A percentile compares a stretch with the other conserved stretches of the same genome.
These are phyloP conservation scores for Aureobasidium melanogenum DNA, from an alignment of 2,329 filamentous ascomycete species.

Conservation along the genomic window DNA sequence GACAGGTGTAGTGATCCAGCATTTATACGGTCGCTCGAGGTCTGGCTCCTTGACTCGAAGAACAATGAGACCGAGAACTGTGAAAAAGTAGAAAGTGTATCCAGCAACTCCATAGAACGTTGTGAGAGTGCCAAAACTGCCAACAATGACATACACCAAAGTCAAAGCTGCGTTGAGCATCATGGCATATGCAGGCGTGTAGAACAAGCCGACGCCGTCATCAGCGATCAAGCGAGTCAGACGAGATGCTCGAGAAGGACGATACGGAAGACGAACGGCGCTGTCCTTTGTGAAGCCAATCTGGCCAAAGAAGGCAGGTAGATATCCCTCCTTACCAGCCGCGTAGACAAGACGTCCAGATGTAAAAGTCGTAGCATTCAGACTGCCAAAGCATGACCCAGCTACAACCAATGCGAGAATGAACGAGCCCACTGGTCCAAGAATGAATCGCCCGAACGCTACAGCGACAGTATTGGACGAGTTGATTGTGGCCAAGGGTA, in stretches of 20 bases:
- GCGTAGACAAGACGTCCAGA: conserved; percentile 86
- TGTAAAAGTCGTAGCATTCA: conserved; percentile 93
- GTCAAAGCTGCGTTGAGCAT: conserved; percentile 70
- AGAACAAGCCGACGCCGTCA: conserved; percentile 67
- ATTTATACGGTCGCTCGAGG: conserved; percentile 83
- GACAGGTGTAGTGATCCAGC: conserved; percentile 94
- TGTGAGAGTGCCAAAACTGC: conserved; percentile 83
- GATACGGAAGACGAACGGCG: conserved; percentile 28
- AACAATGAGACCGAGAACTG: conserved; percentile 86
- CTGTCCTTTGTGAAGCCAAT: conserved; percentile 57
- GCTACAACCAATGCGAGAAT: conserved; percentile 82
- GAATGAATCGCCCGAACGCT: conserved; percentile 81
- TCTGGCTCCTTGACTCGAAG: conserved; percentile 78
- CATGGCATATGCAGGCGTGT: conserved; percentile 90
- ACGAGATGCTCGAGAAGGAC: conserved; percentile 40
- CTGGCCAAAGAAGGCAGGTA: conserved; percentile 73
- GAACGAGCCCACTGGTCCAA: conserved; percentile 73
- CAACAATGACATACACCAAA: conserved; percentile 67
- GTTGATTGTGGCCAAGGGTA: conserved; percentile 72
- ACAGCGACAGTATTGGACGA: conserved; percentile 92
- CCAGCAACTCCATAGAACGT: conserved; percentile 97
- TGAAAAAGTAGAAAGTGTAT: conserved; percentile 95
- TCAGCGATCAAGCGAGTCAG: conserved; percentile 62
- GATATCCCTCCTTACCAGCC: conserved; percentile 89
- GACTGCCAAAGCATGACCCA: conserved; percentile 84